phyloP scores from a whole-genome alignment of 2,329 filamentous ascomycete genomes.

The Calonectria leucothoes region DNA sequence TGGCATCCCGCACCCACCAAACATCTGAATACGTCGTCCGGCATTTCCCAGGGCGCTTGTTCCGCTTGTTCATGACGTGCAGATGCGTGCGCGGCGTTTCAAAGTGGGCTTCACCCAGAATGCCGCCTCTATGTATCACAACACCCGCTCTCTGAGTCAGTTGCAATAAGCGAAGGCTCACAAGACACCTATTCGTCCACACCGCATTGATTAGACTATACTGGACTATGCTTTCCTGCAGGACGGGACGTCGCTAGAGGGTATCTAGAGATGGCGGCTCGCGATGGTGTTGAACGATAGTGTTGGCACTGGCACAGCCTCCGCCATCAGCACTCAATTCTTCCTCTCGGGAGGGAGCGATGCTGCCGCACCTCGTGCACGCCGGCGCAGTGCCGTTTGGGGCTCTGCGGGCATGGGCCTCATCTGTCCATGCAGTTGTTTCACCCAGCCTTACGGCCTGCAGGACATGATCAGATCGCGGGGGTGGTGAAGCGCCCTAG shows the following conservation, averaged over 20 bases:
- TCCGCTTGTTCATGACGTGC: not conserved
- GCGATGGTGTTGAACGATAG: not conserved
- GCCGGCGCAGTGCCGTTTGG: conserved; percentile 2
- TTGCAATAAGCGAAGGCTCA: not conserved
- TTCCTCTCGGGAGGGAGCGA: not conserved
- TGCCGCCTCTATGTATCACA: not conserved
- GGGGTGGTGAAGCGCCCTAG: conserved; percentile 9
- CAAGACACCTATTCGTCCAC: not conserved
- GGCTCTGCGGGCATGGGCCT: conserved; percentile 11
- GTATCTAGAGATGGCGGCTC: not conserved
- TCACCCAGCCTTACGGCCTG: conserved; percentile 16
- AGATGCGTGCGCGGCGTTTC: not conserved
- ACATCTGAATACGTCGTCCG: not conserved
- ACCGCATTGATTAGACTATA: conserved; percentile 2
- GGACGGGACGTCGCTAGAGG: not conserved
- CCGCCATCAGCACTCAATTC: conserved; percentile 21
- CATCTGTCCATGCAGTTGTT: conserved; percentile 9
- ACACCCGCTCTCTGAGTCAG: not conserved
- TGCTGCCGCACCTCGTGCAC: not conserved
- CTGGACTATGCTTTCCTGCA: not conserved
- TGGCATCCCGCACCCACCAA: not conserved
- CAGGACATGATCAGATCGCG: conserved; percentile 17
- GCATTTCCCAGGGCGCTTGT: not conserved
- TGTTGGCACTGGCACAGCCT: not conserved
- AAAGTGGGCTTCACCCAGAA: not conserved